These are phyloP conservation scores for Candida wancherniae DNA, from an alignment of 805 yeast genomes.

Conservation along the genomic window DNA sequence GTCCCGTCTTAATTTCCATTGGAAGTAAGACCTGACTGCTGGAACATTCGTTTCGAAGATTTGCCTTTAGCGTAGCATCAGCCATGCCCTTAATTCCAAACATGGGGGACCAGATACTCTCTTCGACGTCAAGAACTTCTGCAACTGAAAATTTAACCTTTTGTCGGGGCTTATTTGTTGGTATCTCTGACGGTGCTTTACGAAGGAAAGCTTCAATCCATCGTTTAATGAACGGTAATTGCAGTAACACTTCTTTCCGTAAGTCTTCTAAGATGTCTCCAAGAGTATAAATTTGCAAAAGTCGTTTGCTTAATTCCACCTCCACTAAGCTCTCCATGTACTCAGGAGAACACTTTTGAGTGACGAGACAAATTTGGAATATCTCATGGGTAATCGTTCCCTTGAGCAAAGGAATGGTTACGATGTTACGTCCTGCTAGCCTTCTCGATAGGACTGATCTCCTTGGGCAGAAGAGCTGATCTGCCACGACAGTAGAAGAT, in stretches of 20 bases:
- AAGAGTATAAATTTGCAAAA: slow-evolving; percentile 52
- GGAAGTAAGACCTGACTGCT: slow-evolving; percentile 59
- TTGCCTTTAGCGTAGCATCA: slow-evolving; percentile 78
- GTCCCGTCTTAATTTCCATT: slow-evolving; percentile 87
- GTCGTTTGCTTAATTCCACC: slow-evolving; percentile 35
- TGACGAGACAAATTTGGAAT: slow-evolving; percentile 54
- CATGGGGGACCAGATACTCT: slow-evolving; percentile 85
- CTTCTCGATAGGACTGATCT: slow-evolving; percentile 58
- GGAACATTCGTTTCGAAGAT: slow-evolving; percentile 30
- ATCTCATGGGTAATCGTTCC: slow-evolving; percentile 81
- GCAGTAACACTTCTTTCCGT: slow-evolving; percentile 38
- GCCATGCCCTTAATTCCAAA: slow-evolving; percentile 86
- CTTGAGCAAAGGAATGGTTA: slow-evolving; percentile 59
- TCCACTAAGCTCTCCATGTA: slow-evolving; percentile 39
- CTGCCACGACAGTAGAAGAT: slow-evolving; percentile 78
- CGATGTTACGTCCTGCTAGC: slow-evolving; percentile 59
- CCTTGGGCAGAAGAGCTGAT: slow-evolving; percentile 68
- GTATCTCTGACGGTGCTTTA: slow-evolving; percentile 18
- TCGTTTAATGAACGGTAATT: slow-evolving; percentile 47
- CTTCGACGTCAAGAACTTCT: slow-evolving; percentile 79
- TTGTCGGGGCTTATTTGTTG: slow-evolving; percentile 24
- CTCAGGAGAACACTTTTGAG: slow-evolving; percentile 30
- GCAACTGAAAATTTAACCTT: slow-evolving; percentile 47
- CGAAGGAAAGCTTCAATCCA: slow-evolving; percentile 50
- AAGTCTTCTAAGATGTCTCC: slow-evolving; percentile 46